Percentiles rank a stretch among this genome's conserved stretches.
These are phyloP conservation scores for Neocatenulostroma microsporum DNA, from an alignment of 2,329 filamentous ascomycete species.

Conservation along the genomic window DNA sequence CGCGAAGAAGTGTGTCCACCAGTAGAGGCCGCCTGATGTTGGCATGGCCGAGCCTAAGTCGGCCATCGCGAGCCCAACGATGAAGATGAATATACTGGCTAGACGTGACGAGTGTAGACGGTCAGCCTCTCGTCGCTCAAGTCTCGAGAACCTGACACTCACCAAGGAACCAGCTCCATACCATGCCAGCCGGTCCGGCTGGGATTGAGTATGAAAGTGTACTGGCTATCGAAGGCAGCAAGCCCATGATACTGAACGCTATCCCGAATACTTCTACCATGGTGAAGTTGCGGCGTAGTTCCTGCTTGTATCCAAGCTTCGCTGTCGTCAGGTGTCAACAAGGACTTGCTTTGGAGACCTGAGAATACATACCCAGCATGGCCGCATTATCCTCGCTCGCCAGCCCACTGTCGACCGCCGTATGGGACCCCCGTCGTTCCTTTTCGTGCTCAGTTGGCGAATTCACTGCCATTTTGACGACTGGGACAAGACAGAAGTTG, in stretches of 20 bases:
- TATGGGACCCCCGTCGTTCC: background rate
- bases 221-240: slow-evolving; percentile 54
- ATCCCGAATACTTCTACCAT: slow-evolving; percentile 54
- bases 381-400: slow-evolving; percentile 35
- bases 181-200: slow-evolving; percentile 53
- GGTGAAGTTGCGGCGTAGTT: slow-evolving; percentile 54
- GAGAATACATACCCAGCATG: slow-evolving; percentile 27
- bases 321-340: slow-evolving; percentile 8
- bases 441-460: background rate
- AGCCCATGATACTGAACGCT: slow-evolving; percentile 47
- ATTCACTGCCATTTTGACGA: background rate
- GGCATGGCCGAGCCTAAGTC: slow-evolving; percentile 43
- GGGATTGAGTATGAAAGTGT: slow-evolving; percentile 53
- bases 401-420: slow-evolving; percentile 19
- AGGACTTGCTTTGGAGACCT: background rate
- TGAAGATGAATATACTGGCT: slow-evolving; percentile 29
- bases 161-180: slow-evolving; percentile 55
- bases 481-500: too few species aligned
- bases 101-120: too few species aligned
- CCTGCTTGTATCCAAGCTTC: slow-evolving; percentile 48
- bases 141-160: too few species aligned
- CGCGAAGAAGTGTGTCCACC: slow-evolving; percentile 53
- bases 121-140: too few species aligned
- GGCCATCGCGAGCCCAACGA: slow-evolving; percentile 54
- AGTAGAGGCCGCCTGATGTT: slow-evolving; percentile 53